phyloP scores from a whole-genome alignment of 106 monocot species.

The Xerophyta viscosa region DNA sequence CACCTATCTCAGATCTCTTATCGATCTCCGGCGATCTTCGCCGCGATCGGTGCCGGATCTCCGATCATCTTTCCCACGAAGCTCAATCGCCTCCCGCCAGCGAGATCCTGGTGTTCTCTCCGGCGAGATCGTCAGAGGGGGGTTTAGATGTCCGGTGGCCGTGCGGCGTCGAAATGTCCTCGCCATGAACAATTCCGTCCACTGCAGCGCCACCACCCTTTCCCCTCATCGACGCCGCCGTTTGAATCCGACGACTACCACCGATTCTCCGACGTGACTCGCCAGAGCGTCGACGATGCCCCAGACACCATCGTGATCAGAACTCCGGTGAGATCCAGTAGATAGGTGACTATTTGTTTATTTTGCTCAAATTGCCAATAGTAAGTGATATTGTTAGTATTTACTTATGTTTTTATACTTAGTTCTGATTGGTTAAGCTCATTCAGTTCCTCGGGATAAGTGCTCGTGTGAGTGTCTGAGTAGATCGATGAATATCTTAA shows the following conservation, averaged over 20 bases:
- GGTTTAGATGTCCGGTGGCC: conserved; percentile 3
- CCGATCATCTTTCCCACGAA: not conserved
- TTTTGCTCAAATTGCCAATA: too few species aligned
- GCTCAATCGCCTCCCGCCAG: not conserved
- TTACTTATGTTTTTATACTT: too few species aligned
- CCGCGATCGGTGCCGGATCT: not conserved
- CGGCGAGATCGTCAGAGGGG: not conserved
- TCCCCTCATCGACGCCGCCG: conserved; percentile 3
- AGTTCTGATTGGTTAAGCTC: too few species aligned
- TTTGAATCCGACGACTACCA: conserved; percentile 4
- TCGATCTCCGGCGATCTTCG: not conserved
- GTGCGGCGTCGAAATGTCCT: not conserved
- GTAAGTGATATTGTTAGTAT: too few species aligned
- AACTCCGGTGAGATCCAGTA: conserved; percentile 3
- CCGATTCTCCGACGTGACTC: conserved; percentile 4
- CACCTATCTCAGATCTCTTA: not conserved
- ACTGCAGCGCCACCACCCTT: not conserved
- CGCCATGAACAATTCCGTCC: not conserved
- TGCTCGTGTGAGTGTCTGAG: too few species aligned
- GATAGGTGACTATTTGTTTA: not conserved
- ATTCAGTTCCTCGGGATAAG: too few species aligned
- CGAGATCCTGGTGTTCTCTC: too few species aligned
- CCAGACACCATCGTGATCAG: conserved; percentile 2
- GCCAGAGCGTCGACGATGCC: not conserved
- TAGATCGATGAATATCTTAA: too few species aligned